These are phyloP conservation scores for Sphagnum tenellum DNA, from an alignment of 225 moss, liverwort and hornwort species.

Conservation along the genomic window DNA sequence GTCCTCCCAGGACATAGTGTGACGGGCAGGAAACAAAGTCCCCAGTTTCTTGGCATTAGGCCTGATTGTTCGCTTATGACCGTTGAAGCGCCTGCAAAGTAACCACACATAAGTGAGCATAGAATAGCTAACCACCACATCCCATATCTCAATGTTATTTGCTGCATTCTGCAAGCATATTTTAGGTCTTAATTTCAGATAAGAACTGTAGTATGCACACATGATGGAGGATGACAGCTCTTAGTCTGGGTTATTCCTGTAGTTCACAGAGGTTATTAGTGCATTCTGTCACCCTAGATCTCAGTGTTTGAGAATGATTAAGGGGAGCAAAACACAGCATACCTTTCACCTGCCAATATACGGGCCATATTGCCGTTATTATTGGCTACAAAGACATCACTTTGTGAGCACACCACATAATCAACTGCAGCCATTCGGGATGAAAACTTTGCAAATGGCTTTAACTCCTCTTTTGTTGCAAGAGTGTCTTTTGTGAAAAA, in stretches of 20 bases:
- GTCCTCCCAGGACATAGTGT: constrained; percentile 42
- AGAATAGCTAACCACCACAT: no score
- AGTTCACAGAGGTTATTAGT: no score
- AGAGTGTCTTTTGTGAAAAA: constrained; percentile 63
- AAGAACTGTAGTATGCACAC: neutral
- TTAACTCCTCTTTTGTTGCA: constrained; percentile 24
- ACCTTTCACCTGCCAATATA: constrained; percentile 80
- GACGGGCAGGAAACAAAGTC: constrained; percentile 26
- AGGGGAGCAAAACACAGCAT: neutral
- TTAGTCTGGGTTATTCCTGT: no score
- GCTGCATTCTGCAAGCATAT: neutral
- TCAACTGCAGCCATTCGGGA: constrained; percentile 86
- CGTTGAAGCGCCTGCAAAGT: constrained; percentile 46
- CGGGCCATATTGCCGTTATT: constrained; percentile 91
- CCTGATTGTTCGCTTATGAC: constrained; percentile 75
- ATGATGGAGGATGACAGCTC: neutral
- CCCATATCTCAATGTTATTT: neutral
- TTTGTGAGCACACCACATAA: constrained; percentile 67
- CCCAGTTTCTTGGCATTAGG: constrained; percentile 63
- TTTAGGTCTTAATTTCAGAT: neutral
- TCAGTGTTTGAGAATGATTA: neutral
- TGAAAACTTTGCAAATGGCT: constrained; percentile 40
- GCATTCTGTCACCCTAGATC: neutral
- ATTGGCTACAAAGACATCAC: constrained; percentile 81
- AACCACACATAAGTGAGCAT: no score